Conservation (phyloP, 768 basidiomycete genomes). For the Ephemerocybe angulata region DNA sequence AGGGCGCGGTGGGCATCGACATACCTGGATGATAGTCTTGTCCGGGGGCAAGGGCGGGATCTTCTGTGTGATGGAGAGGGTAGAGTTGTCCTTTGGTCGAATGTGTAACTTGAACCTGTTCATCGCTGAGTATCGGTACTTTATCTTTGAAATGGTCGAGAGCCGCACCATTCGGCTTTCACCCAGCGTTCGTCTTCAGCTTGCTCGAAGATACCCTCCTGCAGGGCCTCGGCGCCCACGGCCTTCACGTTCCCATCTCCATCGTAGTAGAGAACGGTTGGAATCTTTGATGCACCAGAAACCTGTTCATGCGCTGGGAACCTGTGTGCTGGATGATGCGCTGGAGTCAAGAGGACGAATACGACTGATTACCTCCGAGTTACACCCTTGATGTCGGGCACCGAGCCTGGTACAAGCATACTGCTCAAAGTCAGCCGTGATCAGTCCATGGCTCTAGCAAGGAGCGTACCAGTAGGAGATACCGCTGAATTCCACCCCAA, state of each 20-base stretch:
- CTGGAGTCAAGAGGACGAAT: too few species aligned
- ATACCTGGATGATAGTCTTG: slow-evolving; percentile 6
- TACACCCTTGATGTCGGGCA: too few species aligned
- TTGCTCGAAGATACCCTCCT: slow-evolving; percentile 31
- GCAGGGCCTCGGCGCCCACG: slow-evolving; percentile 40
- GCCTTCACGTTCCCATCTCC: slow-evolving; percentile 31
- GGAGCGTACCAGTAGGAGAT: too few species aligned
- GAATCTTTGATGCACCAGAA: slow-evolving; percentile 44
- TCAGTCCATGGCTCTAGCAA: too few species aligned
- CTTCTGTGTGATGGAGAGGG: neutral
- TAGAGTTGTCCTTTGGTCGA: slow-evolving; percentile 7
- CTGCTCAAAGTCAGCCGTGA: too few species aligned
- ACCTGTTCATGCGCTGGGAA: slow-evolving; percentile 40
- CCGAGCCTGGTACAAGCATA: too few species aligned
- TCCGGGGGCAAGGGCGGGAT: slow-evolving; percentile 9
- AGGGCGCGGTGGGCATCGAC: too few species aligned
- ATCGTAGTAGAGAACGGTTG: slow-evolving; percentile 45
- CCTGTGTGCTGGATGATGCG: too few species aligned
- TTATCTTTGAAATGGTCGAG: neutral
- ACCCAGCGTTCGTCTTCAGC: slow-evolving; percentile 43
- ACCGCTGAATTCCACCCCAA: too few species aligned
- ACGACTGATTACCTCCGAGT: too few species aligned
- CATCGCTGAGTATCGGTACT: neutral
- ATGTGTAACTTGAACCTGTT: slow-evolving; percentile 16
- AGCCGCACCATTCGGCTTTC: slow-evolving; percentile 43